phyloP scores from a whole-genome alignment of 148 eudicot genomes.

The Cornus kousa region DNA sequence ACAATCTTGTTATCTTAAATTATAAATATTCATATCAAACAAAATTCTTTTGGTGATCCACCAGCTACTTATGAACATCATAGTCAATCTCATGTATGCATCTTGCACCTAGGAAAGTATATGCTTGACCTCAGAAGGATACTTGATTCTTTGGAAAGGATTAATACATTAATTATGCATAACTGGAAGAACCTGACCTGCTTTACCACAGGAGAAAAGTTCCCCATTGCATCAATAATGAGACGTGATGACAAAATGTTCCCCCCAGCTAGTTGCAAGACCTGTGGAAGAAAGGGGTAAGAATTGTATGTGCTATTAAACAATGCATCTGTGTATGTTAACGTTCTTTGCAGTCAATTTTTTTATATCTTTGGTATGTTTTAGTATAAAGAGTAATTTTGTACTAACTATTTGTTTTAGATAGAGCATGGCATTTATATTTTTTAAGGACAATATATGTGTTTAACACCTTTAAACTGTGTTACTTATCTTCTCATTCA shows the following conservation, averaged over 20 bases:
- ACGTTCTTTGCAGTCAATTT: background rate
- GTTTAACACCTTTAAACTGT: constrained; percentile 3
- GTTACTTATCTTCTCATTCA: background rate
- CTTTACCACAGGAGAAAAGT: constrained; percentile 91
- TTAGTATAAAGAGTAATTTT: too few relatives aligned
- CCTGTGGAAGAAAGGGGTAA: constrained; percentile 32
- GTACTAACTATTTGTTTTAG: background rate
- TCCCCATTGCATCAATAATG: constrained; percentile 95
- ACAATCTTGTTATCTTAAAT: background rate
- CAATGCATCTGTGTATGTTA: background rate
- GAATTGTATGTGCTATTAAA: background rate
- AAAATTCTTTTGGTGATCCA: background rate
- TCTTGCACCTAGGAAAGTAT: background rate
- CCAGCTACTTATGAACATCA: background rate
- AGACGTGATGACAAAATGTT: constrained; percentile 66
- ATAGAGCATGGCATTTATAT: background rate
- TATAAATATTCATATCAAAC: background rate
- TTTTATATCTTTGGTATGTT: background rate
- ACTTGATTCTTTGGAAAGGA: background rate
- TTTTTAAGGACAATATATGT: background rate
- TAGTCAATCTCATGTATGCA: background rate
- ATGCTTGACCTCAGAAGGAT: background rate
- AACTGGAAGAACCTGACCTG: constrained; percentile 51
- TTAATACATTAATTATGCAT: background rate
- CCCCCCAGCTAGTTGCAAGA: constrained; percentile 67